Base-by-base conservation (phyloP, 306 rosid species). In the Abrus precatorius region DNA sequence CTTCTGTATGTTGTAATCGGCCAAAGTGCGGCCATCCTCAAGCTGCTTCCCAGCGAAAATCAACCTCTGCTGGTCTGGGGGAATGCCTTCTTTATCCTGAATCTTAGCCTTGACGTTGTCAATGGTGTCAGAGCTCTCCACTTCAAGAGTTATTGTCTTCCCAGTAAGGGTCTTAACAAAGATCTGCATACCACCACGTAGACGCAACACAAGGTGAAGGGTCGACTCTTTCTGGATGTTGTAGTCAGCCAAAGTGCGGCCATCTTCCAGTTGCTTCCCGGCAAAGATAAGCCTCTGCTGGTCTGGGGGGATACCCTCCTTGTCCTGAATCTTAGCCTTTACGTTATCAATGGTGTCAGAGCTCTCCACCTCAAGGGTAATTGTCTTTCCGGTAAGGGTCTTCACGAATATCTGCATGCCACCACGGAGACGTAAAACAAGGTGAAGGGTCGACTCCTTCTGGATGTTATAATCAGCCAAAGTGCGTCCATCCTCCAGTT, bases 291-390 rank as follows among this genome's bases (percentile, higher is more conserved):
- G 6, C n/a, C 66, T 30, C 20, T 60, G 66, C 66, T 60, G 66
- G 20, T 60, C 66, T 11, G 66, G 66, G 3, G 66, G 66, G 5
- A 60, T 32, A 1, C 66, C 66, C 5, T 60, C 66, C 43, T 60
- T 60, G 20, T 60, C 66, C 66, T 60, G 66, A 60, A 60, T 60
- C 66, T 60, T 60, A 1, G 41, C 43, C 9, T 60, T 60, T 7
- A 60, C 66, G 8, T 60, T 60, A 20, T 60, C 66, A 0, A 60
- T 60, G 43, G 66, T 60, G 27, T 60, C 66, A 0, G 66, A 60
- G 3, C 66, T 60, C 66, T 32, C 66, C 20, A 60, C 66, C 9
- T 60, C 66, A 5, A 60, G 66, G 0, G 66, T 60, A n/a, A 60
- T 32, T 1, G 66, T 60, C 43, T 60, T 60, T 4, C 66, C 66